These are phyloP conservation scores for Westerdykella sp. DNA, from an alignment of 2,329 filamentous ascomycete species.

Conservation along the genomic window DNA sequence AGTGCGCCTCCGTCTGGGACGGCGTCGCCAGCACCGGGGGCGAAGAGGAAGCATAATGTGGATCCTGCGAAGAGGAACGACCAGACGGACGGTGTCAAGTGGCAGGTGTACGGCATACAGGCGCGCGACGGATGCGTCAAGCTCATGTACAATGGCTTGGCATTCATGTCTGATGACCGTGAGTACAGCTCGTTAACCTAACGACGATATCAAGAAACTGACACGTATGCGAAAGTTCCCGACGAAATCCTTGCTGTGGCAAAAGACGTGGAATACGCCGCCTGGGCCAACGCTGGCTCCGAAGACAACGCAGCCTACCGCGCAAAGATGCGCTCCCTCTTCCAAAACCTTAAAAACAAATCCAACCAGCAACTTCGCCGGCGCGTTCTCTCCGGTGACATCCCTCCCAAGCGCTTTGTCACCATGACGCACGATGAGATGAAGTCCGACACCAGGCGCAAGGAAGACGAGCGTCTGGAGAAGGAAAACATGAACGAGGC, in stretches of 20 bases:
- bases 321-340: constrained; percentile 84
- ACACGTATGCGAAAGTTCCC: constrained; percentile 38
- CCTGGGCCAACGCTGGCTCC: constrained; percentile 62
- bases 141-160: constrained; percentile 89
- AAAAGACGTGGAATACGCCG: constrained; percentile 70
- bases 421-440: constrained; percentile 85
- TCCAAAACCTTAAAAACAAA: constrained; percentile 90
- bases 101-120: constrained; percentile 65
- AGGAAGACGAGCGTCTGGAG: constrained; percentile 68
- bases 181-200: constrained; percentile 17
- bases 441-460: constrained; percentile 75
- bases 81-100: constrained; percentile 73
- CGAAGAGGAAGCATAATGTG: constrained; percentile 50
- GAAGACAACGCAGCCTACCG: constrained; percentile 70
- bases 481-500: constrained; percentile 96
- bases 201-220: background rate
- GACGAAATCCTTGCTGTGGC: constrained; percentile 61
- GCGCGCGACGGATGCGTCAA: constrained; percentile 81
- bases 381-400: constrained; percentile 68
- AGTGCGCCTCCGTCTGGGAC: constrained; percentile 30
- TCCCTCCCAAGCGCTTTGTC: constrained; percentile 68
- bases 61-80: constrained; percentile 72
- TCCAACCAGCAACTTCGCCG: constrained; percentile 72
- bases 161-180: constrained; percentile 57
- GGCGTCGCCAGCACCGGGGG: constrained; percentile 40